These are phyloP conservation scores for Punica granatum DNA, from an alignment of 345 rosid species.

Conservation along the genomic window DNA sequence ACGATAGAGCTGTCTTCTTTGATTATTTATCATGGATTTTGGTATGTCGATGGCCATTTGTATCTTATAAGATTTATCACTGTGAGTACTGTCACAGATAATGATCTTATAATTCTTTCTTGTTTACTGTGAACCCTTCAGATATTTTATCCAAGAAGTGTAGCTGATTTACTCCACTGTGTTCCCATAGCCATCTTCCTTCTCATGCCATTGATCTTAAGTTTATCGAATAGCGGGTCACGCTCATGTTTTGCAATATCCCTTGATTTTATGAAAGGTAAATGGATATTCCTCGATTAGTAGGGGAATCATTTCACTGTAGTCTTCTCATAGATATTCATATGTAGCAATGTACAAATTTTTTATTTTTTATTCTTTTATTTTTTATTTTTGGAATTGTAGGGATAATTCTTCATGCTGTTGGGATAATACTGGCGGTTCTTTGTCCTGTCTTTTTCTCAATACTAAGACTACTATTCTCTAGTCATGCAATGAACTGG, in stretches of 20 bases:
- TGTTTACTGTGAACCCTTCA: slow-evolving; percentile 30
- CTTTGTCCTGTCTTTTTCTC: slow-evolving; percentile 64
- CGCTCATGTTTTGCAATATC: slow-evolving; percentile 40
- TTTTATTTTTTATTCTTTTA: slow-evolving; percentile 6
- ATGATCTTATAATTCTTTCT: slow-evolving; percentile 6
- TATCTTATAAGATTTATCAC: not conserved
- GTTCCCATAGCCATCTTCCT: slow-evolving; percentile 57
- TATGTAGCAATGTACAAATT: not conserved
- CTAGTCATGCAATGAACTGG: slow-evolving; percentile 84
- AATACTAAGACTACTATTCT: slow-evolving; percentile 57
- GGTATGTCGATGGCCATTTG: slow-evolving; percentile 24
- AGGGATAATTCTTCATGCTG: slow-evolving; percentile 69
- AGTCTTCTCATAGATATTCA: not conserved
- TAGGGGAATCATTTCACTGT: not conserved
- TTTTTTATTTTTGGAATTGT: too few species aligned
- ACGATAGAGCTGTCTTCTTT: slow-evolving; percentile 84
- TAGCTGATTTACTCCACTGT: slow-evolving; percentile 62
- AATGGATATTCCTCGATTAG: not conserved
- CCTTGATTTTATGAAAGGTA: slow-evolving; percentile 72
- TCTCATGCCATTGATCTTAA: slow-evolving; percentile 52
- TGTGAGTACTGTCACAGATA: not conserved
- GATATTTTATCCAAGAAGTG: slow-evolving; percentile 75
- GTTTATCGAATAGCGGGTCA: slow-evolving; percentile 34
- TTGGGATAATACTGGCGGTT: slow-evolving; percentile 60
- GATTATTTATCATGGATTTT: slow-evolving; percentile 77